Evolutionary conservation across 2,329 filamentous ascomycete genomes (phyloP).

Genomic region (Microdochium bolleyi): DNA sequence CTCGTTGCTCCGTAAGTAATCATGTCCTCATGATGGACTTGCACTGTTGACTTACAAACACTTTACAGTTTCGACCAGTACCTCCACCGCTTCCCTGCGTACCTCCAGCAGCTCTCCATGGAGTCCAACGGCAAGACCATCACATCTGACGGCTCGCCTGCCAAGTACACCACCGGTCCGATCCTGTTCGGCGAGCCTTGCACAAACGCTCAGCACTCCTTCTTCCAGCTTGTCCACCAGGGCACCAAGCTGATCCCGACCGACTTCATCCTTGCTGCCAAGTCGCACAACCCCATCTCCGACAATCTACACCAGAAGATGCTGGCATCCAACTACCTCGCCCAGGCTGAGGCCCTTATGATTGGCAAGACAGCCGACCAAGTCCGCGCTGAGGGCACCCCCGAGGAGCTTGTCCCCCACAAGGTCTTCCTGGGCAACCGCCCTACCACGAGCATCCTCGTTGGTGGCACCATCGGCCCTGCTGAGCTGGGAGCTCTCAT

Average conservation of each 20-base stretch:
- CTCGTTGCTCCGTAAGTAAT: conserved; percentile 79
- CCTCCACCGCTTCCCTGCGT: conserved; percentile 96
- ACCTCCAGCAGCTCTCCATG: conserved; percentile 98
- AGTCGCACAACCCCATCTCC: conserved; percentile 94
- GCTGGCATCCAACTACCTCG: conserved; percentile 88
- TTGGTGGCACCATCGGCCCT: conserved; percentile 86
- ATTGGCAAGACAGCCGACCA: conserved; percentile 79
- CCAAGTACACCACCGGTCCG: conserved; percentile 95
- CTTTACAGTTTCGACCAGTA: conserved; percentile 83
- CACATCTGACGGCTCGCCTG: conserved; percentile 77
- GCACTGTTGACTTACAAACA: not conserved
- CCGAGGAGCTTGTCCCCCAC: conserved; percentile 79
- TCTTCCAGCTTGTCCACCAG: conserved; percentile 99
- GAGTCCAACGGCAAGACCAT: conserved; percentile 99
- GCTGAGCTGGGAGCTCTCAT: conserved; percentile 90
- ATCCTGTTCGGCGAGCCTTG: conserved; percentile 97
- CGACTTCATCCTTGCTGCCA: conserved; percentile 93
- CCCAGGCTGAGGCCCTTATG: conserved; percentile 84
- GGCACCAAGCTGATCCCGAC: conserved; percentile 97
- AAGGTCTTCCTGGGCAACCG: conserved; percentile 99
- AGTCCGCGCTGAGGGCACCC: conserved; percentile 66
- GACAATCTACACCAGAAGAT: conserved; percentile 94
- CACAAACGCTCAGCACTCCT: conserved; percentile 98
- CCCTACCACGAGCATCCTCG: conserved; percentile 88
- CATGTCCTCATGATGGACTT: not conserved